These are phyloP conservation scores for Alternaria angustiovoidea DNA, from an alignment of 2,329 filamentous ascomycete genomes.

Conservation along the genomic window DNA sequence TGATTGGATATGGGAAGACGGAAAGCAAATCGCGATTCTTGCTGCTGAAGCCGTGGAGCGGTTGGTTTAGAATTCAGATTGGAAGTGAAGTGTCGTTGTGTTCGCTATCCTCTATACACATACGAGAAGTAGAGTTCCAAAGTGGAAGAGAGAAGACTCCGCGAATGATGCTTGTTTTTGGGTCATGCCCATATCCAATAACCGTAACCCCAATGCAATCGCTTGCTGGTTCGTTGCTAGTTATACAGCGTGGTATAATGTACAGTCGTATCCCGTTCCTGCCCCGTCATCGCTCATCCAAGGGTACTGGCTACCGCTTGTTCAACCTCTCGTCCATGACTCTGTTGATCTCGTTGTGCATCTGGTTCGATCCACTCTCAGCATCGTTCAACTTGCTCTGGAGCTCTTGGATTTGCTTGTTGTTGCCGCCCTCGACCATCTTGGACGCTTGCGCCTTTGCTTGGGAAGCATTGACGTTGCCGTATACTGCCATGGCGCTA, in stretches of 20 bases:
- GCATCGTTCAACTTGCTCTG: constrained; percentile 37
- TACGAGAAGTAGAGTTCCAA: constrained; percentile 22
- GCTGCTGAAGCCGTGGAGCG: constrained; percentile 39
- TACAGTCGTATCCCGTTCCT: constrained; percentile 32
- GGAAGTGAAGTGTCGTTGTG: background rate
- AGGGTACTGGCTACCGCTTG: constrained; percentile 29
- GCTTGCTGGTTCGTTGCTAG: constrained; percentile 32
- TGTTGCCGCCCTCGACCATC: constrained; percentile 27
- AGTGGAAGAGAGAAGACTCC: constrained; percentile 25
- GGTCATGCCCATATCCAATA: constrained; percentile 21
- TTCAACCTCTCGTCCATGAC: constrained; percentile 48
- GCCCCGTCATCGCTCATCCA: background rate
- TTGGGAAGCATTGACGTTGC: constrained; percentile 87
- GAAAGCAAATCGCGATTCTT: constrained; percentile 62
- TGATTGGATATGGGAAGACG: constrained; percentile 70
- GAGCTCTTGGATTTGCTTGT: constrained; percentile 43
- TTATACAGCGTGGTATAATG: constrained; percentile 45
- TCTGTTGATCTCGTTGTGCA: constrained; percentile 44
- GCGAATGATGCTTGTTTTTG: constrained; percentile 22
- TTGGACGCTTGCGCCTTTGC: constrained; percentile 70
- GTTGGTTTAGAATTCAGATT: constrained; percentile 6
- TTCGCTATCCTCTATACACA: constrained; percentile 19
- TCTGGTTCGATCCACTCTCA: constrained; percentile 31
- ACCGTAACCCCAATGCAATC: constrained; percentile 29
- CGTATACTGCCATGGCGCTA: constrained; percentile 92